Base-by-base conservation (phyloP, 1,284 basidiomycete species). In the Phellinidium pouzarii region DNA sequence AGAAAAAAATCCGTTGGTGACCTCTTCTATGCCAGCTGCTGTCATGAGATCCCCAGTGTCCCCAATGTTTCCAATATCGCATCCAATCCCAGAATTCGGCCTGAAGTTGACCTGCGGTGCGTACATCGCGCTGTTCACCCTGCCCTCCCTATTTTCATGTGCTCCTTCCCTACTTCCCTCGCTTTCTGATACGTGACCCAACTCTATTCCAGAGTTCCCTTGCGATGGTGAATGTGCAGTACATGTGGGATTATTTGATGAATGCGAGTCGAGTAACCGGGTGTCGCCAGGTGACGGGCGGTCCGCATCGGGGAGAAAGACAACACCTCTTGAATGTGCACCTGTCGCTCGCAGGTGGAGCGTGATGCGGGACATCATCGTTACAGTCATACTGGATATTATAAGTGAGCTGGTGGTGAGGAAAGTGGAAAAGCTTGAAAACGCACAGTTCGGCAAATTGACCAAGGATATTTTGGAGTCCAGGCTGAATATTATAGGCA, bases 291-390 rank as follows among this genome's bases (percentile, higher is more conserved):
- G 8, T 29, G 14, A 8, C 36, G 34, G 36, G 17, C 48, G 26
- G 22, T 41, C 36, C 22, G 26, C 2, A 11, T 34, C 31, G 14
- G 31, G 9, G 7, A 34, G 31, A 34, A 11, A 41, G 51, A 23
- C 23, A 14, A 50, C 46, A 23, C 25, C 41, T 20, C 11, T 23
- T 19, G 41, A 31, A 9, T 22, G 38, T 14, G 34, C 36, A 6
- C 48, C 53, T 9, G 45, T 40, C 9, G 49, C 44, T 11, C 48
- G 48, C 22, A 59, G 47, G 23, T 56, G 57, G 2, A 59, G 42
- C 12, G 56, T 58, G 42, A 59, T 55, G 4, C 58, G 56, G 20
- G 56, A 58, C 44, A 58, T 58, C 50, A 58, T 58, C 6, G 56
- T 58, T 3, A 58, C 56, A 20, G 57, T 48, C 2, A 55, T 37